Evolutionary conservation across 306 rosid genomes (phyloP).

Genomic region (Senna siamea): DNA sequence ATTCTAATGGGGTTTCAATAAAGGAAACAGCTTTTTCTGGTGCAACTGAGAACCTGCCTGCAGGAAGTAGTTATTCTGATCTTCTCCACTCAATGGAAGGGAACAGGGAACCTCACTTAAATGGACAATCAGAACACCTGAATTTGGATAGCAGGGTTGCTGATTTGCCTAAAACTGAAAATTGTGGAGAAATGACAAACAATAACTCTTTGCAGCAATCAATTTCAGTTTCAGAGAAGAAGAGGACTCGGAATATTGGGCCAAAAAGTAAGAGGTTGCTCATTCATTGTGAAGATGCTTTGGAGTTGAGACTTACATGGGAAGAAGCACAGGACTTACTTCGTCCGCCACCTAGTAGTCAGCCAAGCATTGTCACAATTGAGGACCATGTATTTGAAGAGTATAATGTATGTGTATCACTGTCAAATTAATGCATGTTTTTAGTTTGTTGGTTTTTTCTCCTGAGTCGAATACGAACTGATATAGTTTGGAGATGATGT

Average conservation of each 20-base stretch:
- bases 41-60: slow-evolving; percentile 63
- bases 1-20: slow-evolving; percentile 55
- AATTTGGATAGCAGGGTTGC: slow-evolving; percentile 53
- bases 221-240: slow-evolving; percentile 62
- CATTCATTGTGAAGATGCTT: slow-evolving; percentile 80
- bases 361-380: slow-evolving; percentile 78
- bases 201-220: slow-evolving; percentile 56
- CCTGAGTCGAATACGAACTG: slow-evolving; percentile 2
- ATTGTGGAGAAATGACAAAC: slow-evolving; percentile 47
- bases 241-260: slow-evolving; percentile 86
- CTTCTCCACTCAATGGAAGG: slow-evolving; percentile 53
- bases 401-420: slow-evolving; percentile 74
- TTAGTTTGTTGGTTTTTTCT: slow-evolving; percentile 25
- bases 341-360: slow-evolving; percentile 86
- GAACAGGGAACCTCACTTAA: slow-evolving; percentile 51
- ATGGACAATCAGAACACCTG: slow-evolving; percentile 47
- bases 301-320: slow-evolving; percentile 94
- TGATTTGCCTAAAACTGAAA: slow-evolving; percentile 57
- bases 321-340: slow-evolving; percentile 99
- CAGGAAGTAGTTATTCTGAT: slow-evolving; percentile 57
- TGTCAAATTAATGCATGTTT: slow-evolving; percentile 15
- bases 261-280: slow-evolving; percentile 84
- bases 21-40: slow-evolving; percentile 59
- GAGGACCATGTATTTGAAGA: slow-evolving; percentile 95
- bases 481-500: slow-evolving; percentile 21